Percentiles rank a stretch among this genome's conserved stretches.
Evolutionary conservation across 2,329 filamentous ascomycete genomes (phyloP).

Genomic region (Monilinia aucupariae): DNA sequence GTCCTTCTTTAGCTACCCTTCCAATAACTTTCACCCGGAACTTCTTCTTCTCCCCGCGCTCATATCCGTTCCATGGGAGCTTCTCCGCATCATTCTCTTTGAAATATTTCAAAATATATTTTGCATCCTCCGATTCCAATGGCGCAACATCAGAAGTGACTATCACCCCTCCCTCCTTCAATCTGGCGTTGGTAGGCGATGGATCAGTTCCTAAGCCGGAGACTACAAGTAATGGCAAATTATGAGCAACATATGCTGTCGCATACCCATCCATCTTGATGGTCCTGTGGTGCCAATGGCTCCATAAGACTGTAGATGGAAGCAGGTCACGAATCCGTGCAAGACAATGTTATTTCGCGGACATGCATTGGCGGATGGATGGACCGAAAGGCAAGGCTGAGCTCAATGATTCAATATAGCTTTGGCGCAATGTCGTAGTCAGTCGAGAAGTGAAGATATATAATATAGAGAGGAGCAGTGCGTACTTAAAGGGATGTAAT

Average conservation of each 20-base stretch:
- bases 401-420: too few species aligned
- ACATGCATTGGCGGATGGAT: constrained; percentile 8
- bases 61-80: constrained; percentile 61
- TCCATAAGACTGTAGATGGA: constrained; percentile 29
- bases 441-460: neutral
- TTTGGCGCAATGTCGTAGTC: neutral
- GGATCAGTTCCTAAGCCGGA: constrained; percentile 61
- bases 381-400: constrained; percentile 8
- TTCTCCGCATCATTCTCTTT: constrained; percentile 57
- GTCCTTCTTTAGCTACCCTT: constrained; percentile 57
- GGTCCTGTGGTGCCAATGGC: constrained; percentile 19
- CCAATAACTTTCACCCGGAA: constrained; percentile 71
- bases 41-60: constrained; percentile 43
- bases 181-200: constrained; percentile 28
- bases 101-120: constrained; percentile 61
- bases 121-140: constrained; percentile 59
- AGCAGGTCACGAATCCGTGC: neutral
- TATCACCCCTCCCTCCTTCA: constrained; percentile 42
- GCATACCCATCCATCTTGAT: constrained; percentile 72
- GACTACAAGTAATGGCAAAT: constrained; percentile 76
- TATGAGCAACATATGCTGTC: constrained; percentile 74
- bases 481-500: neutral
- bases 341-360: constrained; percentile 10
- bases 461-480: neutral
- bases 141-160: constrained; percentile 67